Percentiles rank a stretch among this genome's conserved stretches.
Conservation (phyloP, 2,329 filamentous ascomycete genomes). For the Cladosporium sphaerospermum region DNA sequence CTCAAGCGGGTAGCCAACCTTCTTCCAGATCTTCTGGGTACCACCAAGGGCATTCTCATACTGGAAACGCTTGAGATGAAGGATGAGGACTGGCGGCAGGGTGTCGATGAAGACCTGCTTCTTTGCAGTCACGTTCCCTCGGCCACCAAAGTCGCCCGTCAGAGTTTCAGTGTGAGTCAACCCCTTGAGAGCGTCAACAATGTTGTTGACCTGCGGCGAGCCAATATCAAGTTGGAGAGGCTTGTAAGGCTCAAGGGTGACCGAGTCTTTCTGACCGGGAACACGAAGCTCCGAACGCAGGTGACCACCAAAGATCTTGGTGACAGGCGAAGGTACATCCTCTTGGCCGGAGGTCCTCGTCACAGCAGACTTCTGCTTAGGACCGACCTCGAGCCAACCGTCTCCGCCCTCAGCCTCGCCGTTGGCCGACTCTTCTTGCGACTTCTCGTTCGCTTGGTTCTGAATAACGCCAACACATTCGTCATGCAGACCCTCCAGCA, state of each 20-base stretch:
- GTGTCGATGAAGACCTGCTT: conserved; percentile 95
- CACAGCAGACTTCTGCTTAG: conserved; percentile 78
- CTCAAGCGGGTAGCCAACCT: conserved; percentile 89
- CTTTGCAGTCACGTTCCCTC: conserved; percentile 64
- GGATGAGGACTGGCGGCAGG: conserved; percentile 81
- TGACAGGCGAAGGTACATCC: conserved; percentile 62
- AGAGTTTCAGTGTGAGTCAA: conserved; percentile 79
- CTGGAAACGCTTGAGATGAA: conserved; percentile 96
- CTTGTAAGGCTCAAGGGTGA: conserved; percentile 90
- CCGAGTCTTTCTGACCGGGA: conserved; percentile 79
- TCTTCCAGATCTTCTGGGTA: conserved; percentile 98
- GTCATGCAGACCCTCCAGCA: conserved; percentile 87
- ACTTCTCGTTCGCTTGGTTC: conserved; percentile 30
- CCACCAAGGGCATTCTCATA: conserved; percentile 75
- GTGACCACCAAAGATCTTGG: conserved; percentile 89
- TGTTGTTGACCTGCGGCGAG: conserved; percentile 77
- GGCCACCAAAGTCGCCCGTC: conserved; percentile 77
- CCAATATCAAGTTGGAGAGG: conserved; percentile 93
- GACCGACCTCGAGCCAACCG: conserved; percentile 92
- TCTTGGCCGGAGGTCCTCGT: conserved; percentile 71
- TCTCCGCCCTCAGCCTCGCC: conserved; percentile 36
- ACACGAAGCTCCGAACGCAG: conserved; percentile 84
- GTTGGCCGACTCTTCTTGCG: conserved; percentile 17
- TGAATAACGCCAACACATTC: conserved; percentile 75
- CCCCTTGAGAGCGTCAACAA: conserved; percentile 81